Evolutionary conservation across 2,329 filamentous ascomycete genomes (phyloP).

Genomic region (Neurospora sp.): DNA sequence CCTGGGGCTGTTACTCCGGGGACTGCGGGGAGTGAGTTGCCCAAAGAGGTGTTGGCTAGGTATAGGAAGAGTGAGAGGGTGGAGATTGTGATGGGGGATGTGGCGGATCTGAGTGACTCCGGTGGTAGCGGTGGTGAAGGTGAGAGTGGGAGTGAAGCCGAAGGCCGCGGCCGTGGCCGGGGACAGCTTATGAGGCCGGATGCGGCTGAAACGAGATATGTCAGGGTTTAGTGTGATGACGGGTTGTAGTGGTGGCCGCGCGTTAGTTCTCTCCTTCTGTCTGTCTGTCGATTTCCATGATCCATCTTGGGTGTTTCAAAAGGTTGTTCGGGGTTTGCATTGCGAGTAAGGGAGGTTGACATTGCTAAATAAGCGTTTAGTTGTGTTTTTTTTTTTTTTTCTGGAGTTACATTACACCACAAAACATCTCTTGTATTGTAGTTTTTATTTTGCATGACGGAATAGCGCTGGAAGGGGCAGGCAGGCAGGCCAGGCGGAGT

Average conservation of each 20-base stretch:
- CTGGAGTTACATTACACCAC: not conserved
- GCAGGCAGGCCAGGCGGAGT: not conserved
- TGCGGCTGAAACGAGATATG: not conserved
- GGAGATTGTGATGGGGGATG: not conserved
- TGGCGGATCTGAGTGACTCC: not conserved
- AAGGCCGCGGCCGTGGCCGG: not conserved
- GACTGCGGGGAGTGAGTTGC: not conserved
- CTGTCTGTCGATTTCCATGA: not conserved
- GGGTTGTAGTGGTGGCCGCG: not conserved
- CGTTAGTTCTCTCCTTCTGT: not conserved
- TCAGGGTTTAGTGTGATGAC: not conserved
- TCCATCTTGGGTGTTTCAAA: not conserved
- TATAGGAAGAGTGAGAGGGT: not conserved
- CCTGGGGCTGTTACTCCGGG: not conserved
- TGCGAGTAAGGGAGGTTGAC: not conserved
- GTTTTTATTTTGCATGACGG: not conserved
- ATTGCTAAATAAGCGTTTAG: not conserved
- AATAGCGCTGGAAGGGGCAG: not conserved
- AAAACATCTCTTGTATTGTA: not conserved
- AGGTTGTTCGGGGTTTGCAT: not conserved
- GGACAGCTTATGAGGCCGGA: not conserved
- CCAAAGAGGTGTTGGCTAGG: not conserved
- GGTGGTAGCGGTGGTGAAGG: not conserved
- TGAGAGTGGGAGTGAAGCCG: not conserved
- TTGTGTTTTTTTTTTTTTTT: not conserved